Conservation (phyloP, 768 basidiomycete species). For the Leccinum boreale region DNA sequence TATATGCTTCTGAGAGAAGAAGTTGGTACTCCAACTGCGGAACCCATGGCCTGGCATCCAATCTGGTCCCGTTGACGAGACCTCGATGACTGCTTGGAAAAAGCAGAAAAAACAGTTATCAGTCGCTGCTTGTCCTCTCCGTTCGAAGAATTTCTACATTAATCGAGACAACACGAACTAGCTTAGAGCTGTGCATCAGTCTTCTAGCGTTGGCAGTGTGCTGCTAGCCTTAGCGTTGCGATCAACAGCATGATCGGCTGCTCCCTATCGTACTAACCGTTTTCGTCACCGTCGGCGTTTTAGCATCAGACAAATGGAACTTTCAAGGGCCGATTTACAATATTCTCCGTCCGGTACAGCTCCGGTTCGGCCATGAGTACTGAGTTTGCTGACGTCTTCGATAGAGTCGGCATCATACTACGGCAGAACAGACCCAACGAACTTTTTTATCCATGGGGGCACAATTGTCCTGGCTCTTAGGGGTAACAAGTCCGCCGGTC, state of each 20-base stretch:
- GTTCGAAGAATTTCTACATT: neutral
- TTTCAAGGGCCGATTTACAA: constrained; percentile 32
- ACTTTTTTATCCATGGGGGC: constrained; percentile 48
- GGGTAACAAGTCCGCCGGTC: constrained; percentile 55
- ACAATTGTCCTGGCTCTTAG: constrained; percentile 46
- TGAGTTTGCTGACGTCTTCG: constrained; percentile 39
- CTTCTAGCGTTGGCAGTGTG: constrained; percentile 20
- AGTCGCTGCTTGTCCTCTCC: neutral
- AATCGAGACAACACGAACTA: neutral
- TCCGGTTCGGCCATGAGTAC: constrained; percentile 33
- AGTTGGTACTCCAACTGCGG: neutral
- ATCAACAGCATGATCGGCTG: constrained; percentile 43
- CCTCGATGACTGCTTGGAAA: neutral
- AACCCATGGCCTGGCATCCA: neutral
- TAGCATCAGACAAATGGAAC: neutral
- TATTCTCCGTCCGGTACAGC: constrained; percentile 39
- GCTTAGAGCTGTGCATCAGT: constrained; percentile 5
- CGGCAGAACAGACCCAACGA: constrained; percentile 54
- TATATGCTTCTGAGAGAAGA: no score
- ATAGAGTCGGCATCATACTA: constrained; percentile 48
- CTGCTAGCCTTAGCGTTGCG: constrained; percentile 25
- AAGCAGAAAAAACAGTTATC: neutral
- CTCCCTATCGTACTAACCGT: constrained; percentile 53
- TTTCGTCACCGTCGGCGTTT: neutral
- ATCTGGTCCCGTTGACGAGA: neutral